phyloP scores from a whole-genome alignment of 441 rosid genomes.

The Heliophila coronopifolia region DNA sequence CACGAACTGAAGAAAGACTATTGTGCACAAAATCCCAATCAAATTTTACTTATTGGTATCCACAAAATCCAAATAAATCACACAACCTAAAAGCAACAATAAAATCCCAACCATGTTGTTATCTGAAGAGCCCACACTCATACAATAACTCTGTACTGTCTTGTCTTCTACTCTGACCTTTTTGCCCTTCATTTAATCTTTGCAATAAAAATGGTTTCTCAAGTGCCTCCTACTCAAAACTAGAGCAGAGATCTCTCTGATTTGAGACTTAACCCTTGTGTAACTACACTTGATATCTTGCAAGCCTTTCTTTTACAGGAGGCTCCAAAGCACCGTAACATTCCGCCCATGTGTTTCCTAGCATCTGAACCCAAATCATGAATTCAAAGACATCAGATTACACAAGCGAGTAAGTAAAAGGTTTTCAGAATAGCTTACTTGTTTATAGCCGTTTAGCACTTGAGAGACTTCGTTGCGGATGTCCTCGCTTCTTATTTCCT shows the following conservation, averaged over 20 bases:
- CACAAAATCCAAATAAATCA: too few species aligned
- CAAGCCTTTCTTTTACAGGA: constrained; percentile 74
- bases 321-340: constrained; percentile 83
- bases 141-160: too few species aligned
- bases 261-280: constrained; percentile 15
- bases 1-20: too few species aligned
- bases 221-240: too few species aligned
- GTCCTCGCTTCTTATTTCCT: constrained; percentile 88
- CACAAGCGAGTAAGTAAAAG: background rate
- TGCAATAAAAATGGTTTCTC: too few species aligned
- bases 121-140: too few species aligned
- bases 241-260: background rate
- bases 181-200: too few species aligned
- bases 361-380: constrained; percentile 48
- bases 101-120: too few species aligned
- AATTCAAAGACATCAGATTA: background rate
- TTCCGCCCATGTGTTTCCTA: constrained; percentile 80
- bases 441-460: constrained; percentile 83
- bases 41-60: too few species aligned
- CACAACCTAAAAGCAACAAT: too few species aligned
- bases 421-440: constrained; percentile 41
- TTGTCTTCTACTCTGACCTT: too few species aligned
- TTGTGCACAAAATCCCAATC: too few species aligned
- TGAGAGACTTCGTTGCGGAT: constrained; percentile 82
- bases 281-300: constrained; percentile 66